Evolutionary conservation across 805 yeast genomes (phyloP), one percentile per base, ranked within the genome.

Genomic region (baker's yeast (Saccharomyces cerevisiae)): DNA sequence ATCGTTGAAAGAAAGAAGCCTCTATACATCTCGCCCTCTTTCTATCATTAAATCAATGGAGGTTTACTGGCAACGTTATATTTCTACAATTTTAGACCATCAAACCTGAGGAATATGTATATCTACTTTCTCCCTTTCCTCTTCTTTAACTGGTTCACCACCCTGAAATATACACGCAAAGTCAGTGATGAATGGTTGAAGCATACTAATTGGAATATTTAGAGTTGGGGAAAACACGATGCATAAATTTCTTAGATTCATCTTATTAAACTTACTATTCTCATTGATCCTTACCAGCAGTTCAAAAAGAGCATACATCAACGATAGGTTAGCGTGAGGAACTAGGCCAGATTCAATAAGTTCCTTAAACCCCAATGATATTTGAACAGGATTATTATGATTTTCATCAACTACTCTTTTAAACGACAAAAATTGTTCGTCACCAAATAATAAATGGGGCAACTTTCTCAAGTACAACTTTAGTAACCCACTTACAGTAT

Each of bases 141-240:
- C 63, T 55, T 76, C 64, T 32, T 64, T 58, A 3, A 69, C 56
- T 0, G 84, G 81, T 6, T 66, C 68, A 2, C 77, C 79, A 30
- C 74, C 73, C 51, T 81, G 83, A 63, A 85, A 87, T 9, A 87
- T 76, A 61, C 81, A 79, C 26, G 73, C 77, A 65, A 78, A 84
- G 63, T 87, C 88, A 47, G 78, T 79, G 53, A 87, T 74, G 51
- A 86, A 77, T 13, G 81, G 77, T 46, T 77, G 76, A 47, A 87
- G 72, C 10, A 85, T 75, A 51, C 79, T 82, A 14, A 83, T 75
- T 0, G 91, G 81, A 49, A 88, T 73, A 58, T 84, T 84, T 59
- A 87, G 73, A 0, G 96, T 87, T 2, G 95, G 94, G 4, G 89
- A 86, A 65, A 87, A 87, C 4, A 87, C 94, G 65, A 87, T 87